Conservation (phyloP, 176 grass and related monocot genomes). For the Cenchrus fungigraminus region DNA sequence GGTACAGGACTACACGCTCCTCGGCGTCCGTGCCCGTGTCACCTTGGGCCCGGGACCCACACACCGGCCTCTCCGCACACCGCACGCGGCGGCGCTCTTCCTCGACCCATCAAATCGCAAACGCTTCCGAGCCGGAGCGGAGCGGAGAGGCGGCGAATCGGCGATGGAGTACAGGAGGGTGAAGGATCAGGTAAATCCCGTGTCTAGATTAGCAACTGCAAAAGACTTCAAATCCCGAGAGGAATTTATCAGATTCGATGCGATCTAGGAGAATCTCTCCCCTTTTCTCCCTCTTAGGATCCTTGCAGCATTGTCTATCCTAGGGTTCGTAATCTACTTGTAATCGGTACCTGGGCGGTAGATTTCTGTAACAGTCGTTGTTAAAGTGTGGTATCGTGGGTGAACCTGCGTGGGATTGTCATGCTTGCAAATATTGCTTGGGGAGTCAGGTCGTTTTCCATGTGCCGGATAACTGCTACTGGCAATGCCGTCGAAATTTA, state of each 20-base stretch:
- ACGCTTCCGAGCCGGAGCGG: background rate
- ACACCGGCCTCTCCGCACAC: background rate
- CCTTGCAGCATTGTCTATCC: background rate
- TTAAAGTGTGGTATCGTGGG: background rate
- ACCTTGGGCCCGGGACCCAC: background rate
- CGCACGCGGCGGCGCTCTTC: background rate
- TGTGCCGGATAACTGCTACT: background rate
- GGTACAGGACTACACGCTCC: background rate
- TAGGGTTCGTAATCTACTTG: background rate
- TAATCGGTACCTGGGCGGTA: background rate
- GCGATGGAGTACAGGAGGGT: constrained; percentile 50
- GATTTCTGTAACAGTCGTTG: background rate
- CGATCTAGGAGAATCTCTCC: background rate
- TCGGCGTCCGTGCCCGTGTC: background rate
- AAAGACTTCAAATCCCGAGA: background rate
- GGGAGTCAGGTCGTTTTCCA: background rate
- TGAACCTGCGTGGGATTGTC: background rate
- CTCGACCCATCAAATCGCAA: background rate
- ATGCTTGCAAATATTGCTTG: background rate
- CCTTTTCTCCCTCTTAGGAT: background rate
- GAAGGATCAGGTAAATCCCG: constrained; percentile 41
- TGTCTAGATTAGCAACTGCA: background rate
- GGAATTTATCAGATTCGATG: background rate
- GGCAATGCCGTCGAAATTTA: background rate
- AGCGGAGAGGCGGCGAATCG: constrained; percentile 3